phyloP scores from a whole-genome alignment of 805 yeast species.

The Saccharomycopsis sp. region DNA sequence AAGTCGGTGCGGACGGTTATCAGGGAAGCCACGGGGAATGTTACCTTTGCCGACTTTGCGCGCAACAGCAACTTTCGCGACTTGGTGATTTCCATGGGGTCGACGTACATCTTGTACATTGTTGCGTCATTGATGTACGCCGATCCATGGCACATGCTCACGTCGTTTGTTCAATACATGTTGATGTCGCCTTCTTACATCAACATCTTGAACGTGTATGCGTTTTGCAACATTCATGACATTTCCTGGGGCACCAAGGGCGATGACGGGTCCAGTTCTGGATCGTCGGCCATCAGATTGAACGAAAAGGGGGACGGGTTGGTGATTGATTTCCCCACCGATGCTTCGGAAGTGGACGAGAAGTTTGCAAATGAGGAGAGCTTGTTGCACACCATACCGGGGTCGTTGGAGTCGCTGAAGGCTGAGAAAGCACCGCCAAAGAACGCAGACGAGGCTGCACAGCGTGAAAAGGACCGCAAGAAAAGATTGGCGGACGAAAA shows the following conservation, averaged over 20 bases:
- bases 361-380: slow-evolving; percentile 34
- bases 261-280: slow-evolving; percentile 34
- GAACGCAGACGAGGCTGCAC: slow-evolving; percentile 21
- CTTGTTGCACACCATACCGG: slow-evolving; percentile 27
- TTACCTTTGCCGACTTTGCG: slow-evolving; percentile 42
- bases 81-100: slow-evolving; percentile 47
- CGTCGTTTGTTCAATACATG: slow-evolving; percentile 44
- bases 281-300: slow-evolving; percentile 40
- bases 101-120: slow-evolving; percentile 55
- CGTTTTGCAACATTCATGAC: slow-evolving; percentile 65
- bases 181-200: slow-evolving; percentile 44
- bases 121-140: slow-evolving; percentile 49
- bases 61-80: slow-evolving; percentile 37
- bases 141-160: slow-evolving; percentile 61
- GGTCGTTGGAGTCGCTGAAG: no score
- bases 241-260: slow-evolving; percentile 75
- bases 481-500: slow-evolving; percentile 26
- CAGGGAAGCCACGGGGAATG: slow-evolving; percentile 21
- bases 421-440: slow-evolving; percentile 40
- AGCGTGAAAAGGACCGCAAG: slow-evolving; percentile 25
- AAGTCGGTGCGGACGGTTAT: slow-evolving; percentile 36
- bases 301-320: slow-evolving; percentile 40
- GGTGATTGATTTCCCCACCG: slow-evolving; percentile 44
- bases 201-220: slow-evolving; percentile 53
- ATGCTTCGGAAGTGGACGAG: slow-evolving; percentile 44